Evolutionary conservation across 2,329 filamentous ascomycete species (phyloP).

Genomic region (Aspergillus sp.): DNA sequence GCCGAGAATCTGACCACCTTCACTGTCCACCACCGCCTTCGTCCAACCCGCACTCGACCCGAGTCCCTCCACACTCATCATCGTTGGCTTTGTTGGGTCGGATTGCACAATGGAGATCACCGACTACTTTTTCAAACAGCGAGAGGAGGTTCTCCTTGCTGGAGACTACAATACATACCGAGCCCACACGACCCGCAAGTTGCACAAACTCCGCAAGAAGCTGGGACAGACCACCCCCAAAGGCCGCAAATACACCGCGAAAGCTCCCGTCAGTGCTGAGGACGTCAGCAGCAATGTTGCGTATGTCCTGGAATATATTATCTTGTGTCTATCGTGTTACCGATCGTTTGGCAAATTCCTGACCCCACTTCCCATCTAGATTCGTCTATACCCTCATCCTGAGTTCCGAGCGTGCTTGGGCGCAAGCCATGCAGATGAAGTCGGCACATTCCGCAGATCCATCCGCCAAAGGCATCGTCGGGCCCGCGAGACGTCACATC

Average conservation of each 20-base stretch:
- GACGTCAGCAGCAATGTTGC: conserved; percentile 73
- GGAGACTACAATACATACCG: conserved; percentile 89
- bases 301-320: conserved; percentile 51
- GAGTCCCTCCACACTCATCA: not conserved
- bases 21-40: conserved; percentile 16
- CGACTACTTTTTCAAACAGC: conserved; percentile 71
- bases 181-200: conserved; percentile 71
- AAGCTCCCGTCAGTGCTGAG: conserved; percentile 67
- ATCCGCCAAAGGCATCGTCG: conserved; percentile 68
- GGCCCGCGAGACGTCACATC: conserved; percentile 81
- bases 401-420: conserved; percentile 87
- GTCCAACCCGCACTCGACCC: conserved; percentile 17
- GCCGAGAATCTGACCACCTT: conserved; percentile 29
- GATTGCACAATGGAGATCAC: conserved; percentile 77
- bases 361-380: conserved; percentile 45
- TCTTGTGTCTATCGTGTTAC: not conserved
- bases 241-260: conserved; percentile 79
- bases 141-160: conserved; percentile 80
- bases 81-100: too few species aligned
- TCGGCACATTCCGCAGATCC: conserved; percentile 74
- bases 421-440: conserved; percentile 94
- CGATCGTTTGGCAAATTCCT: not conserved
- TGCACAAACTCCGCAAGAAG: conserved; percentile 81
- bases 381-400: conserved; percentile 78
- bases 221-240: conserved; percentile 80